Conservation (phyloP, 352 stramenopile genomes). For the Phytopythium ostracodes region DNA sequence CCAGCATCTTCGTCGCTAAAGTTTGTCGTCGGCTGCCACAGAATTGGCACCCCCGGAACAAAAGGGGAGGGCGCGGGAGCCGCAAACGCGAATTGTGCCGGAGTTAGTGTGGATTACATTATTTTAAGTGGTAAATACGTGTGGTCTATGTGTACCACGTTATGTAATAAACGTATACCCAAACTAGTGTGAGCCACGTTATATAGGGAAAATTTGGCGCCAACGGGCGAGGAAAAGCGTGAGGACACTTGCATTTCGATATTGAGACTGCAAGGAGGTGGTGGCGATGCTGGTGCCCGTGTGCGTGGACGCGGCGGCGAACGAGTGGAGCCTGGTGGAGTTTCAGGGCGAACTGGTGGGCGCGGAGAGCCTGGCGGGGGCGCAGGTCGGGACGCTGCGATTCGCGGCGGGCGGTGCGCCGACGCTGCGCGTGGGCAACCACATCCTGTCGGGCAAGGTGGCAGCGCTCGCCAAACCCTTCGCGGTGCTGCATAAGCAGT, state of each 20-base stretch:
- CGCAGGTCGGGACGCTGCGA: conserved; percentile 65
- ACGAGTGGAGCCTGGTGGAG: conserved; percentile 83
- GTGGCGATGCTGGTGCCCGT: conserved; percentile 69
- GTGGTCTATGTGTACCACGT: background rate
- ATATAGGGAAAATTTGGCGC: conserved; percentile 11
- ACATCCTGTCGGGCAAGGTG: conserved; percentile 74
- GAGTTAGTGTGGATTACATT: no score
- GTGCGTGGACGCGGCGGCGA: conserved; percentile 48
- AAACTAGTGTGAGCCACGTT: background rate
- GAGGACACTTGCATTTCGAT: no score
- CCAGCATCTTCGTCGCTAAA: conserved; percentile 65
- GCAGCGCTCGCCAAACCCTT: conserved; percentile 67
- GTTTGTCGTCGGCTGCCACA: background rate
- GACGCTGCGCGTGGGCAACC: conserved; percentile 80
- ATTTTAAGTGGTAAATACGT: no score
- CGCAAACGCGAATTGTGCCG: no score
- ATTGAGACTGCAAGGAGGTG: no score
- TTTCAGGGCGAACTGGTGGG: conserved; percentile 75
- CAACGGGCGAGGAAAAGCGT: conserved; percentile 12
- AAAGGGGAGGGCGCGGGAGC: background rate
- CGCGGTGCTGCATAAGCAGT: conserved; percentile 64
- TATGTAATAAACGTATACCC: background rate
- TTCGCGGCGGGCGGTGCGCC: conserved; percentile 52
- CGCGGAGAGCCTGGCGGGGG: conserved; percentile 26
- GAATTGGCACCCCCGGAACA: conserved; percentile 18